phyloP scores from a whole-genome alignment of 768 basidiomycete genomes.

The Pleurotus tuber-regium region DNA sequence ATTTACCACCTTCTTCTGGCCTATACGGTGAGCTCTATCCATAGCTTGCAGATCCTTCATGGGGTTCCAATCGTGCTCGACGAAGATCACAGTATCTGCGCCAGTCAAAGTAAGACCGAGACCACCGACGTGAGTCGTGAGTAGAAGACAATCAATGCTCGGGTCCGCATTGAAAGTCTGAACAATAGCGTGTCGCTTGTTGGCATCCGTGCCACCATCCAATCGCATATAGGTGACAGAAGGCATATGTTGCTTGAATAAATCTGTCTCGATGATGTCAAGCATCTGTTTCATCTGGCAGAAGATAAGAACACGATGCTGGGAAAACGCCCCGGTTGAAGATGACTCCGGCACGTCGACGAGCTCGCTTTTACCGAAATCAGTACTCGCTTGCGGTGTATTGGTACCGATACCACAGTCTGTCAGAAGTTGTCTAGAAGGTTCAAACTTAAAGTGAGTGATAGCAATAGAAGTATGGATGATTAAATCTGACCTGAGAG shows the following conservation, averaged over 20 bases:
- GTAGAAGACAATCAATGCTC: slow-evolving; percentile 91
- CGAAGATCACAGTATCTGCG: slow-evolving; percentile 98
- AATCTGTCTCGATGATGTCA: slow-evolving; percentile 91
- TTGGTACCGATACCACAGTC: slow-evolving; percentile 90
- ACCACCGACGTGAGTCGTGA: slow-evolving; percentile 97
- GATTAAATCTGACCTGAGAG: slow-evolving; percentile 68
- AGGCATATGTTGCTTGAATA: slow-evolving; percentile 92
- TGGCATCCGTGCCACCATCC: slow-evolving; percentile 89
- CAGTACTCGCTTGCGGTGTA: slow-evolving; percentile 36
- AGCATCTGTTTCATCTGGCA: slow-evolving; percentile 99
- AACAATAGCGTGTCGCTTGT: slow-evolving; percentile 93
- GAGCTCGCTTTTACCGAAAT: slow-evolving; percentile 65
- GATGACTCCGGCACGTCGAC: slow-evolving; percentile 59
- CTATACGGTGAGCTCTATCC: slow-evolving; percentile 97
- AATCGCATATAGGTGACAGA: slow-evolving; percentile 98
- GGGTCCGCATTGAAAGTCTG: slow-evolving; percentile 99
- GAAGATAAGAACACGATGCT: slow-evolving; percentile 98
- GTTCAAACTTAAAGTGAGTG: slow-evolving; percentile 3
- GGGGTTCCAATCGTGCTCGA: slow-evolving; percentile 99
- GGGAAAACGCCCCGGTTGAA: slow-evolving; percentile 67
- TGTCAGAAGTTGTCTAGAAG: slow-evolving; percentile 71
- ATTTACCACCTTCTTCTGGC: slow-evolving; percentile 98
- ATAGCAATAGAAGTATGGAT: not conserved
- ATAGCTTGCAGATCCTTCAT: slow-evolving; percentile 99
- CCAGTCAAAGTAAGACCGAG: slow-evolving; percentile 95